phyloP scores from a whole-genome alignment of 768 basidiomycete genomes.

The Rhodotorula sphaerocarpa region DNA sequence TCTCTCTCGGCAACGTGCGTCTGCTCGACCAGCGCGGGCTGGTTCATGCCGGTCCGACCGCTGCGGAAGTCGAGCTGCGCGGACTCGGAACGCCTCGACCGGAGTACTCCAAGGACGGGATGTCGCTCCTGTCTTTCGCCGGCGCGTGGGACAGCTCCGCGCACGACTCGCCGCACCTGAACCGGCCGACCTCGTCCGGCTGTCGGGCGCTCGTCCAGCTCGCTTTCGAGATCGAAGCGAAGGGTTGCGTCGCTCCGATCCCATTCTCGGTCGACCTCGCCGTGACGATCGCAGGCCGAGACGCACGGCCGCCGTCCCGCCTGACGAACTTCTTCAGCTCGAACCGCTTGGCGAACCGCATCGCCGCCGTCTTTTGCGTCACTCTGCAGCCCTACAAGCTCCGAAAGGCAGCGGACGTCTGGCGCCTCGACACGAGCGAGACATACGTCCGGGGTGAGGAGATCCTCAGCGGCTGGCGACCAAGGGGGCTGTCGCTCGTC shows the following conservation, averaged over 20 bases:
- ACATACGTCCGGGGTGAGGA: conserved; percentile 95
- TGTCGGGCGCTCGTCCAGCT: conserved; percentile 75
- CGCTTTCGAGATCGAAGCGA: conserved; percentile 69
- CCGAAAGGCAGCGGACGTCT: conserved; percentile 77
- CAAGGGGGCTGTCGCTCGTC: conserved; percentile 78
- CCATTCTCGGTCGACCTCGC: conserved; percentile 81
- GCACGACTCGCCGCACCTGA: conserved; percentile 75
- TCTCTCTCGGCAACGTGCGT: conserved; percentile 74
- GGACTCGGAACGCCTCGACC: conserved; percentile 58
- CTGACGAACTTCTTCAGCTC: conserved; percentile 68
- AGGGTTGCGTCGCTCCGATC: conserved; percentile 74
- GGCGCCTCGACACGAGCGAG: conserved; percentile 88
- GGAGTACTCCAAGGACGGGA: conserved; percentile 76
- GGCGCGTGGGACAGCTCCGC: conserved; percentile 89
- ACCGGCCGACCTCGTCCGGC: conserved; percentile 67
- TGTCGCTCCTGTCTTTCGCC: conserved; percentile 58
- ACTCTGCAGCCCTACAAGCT: conserved; percentile 73
- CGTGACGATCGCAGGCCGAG: conserved; percentile 71
- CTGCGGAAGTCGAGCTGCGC: conserved; percentile 57
- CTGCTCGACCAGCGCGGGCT: conserved; percentile 75
- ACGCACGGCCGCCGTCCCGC: conserved; percentile 72
- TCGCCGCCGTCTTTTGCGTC: conserved; percentile 75
- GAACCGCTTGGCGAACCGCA: conserved; percentile 65
- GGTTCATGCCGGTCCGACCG: conserved; percentile 62
- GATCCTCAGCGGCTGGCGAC: conserved; percentile 68